Percentiles rank a stretch among this genome's conserved stretches.
Evolutionary conservation across 495 filamentous ascomycete species (phyloP).

Genomic region (Daldinia childiae): DNA sequence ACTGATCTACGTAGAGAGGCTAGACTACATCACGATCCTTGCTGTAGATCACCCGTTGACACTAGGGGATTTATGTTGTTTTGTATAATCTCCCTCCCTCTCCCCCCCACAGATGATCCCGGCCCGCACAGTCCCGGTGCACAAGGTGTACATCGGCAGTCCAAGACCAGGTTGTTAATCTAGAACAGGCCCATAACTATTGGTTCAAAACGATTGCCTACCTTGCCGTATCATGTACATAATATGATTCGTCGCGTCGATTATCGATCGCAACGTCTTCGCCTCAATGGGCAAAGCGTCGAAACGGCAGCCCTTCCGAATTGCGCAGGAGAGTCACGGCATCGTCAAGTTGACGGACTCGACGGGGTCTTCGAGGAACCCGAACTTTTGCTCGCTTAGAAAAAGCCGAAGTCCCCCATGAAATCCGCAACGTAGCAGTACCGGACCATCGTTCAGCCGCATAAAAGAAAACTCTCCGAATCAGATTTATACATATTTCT

Average conservation of each 20-base stretch:
- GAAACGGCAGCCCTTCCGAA: not conserved
- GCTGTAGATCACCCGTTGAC: constrained; percentile 5
- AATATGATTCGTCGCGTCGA: not conserved
- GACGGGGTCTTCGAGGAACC: constrained; percentile 24
- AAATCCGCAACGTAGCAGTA: not conserved
- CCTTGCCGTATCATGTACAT: not conserved
- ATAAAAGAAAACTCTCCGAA: constrained; percentile 27
- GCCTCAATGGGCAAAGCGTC: not conserved
- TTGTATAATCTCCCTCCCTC: not conserved
- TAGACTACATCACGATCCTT: not conserved
- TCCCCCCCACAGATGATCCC: constrained; percentile 12
- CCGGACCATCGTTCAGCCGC: constrained; percentile 26
- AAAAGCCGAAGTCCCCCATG: not conserved
- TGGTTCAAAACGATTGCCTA: not conserved
- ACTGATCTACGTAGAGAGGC: not conserved
- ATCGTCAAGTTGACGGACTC: not conserved
- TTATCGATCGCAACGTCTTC: not conserved
- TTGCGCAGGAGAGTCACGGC: not conserved
- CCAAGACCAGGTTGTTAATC: not conserved
- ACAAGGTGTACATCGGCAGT: not conserved
- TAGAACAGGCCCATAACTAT: not conserved
- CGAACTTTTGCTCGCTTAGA: constrained; percentile 14
- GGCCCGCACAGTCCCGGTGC: constrained; percentile 8
- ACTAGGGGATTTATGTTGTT: not conserved
- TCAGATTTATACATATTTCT: not conserved